phyloP scores from a whole-genome alignment of 768 basidiomycete species.

The Tricholoma sp. region DNA sequence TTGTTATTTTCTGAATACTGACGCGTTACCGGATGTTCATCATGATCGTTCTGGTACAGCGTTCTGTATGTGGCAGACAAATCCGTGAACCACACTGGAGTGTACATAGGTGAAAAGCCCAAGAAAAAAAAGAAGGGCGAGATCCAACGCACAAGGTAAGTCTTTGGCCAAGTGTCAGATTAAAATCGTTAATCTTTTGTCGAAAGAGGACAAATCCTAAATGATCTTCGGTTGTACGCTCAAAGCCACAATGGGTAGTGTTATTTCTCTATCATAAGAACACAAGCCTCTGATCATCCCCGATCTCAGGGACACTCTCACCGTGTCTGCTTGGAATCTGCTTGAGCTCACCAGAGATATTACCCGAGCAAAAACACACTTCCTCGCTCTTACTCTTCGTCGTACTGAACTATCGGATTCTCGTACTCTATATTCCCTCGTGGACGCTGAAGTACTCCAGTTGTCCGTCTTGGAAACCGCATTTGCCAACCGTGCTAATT shows the following conservation, averaged over 20 bases:
- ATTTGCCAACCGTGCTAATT: constrained; percentile 4
- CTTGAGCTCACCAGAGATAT: constrained; percentile 7
- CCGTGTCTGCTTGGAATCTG: constrained; percentile 6
- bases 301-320: constrained; percentile 3
- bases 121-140: constrained; percentile 6
- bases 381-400: constrained; percentile 6
- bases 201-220: constrained; percentile 1
- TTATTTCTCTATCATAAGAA: neutral
- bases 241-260: constrained; percentile 6
- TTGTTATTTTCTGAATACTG: neutral
- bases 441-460: constrained; percentile 8
- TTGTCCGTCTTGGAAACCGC: constrained; percentile 4
- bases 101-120: neutral
- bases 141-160: neutral
- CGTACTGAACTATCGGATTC: constrained; percentile 2
- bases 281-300: neutral
- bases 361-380: constrained; percentile 4
- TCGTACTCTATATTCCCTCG: constrained; percentile 3
- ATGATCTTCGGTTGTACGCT: constrained; percentile 2
- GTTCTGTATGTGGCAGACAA: neutral
- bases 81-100: neutral
- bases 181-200: neutral
- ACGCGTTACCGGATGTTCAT: neutral
- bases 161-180: neutral
- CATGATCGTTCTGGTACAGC: neutral